phyloP scores from a whole-genome alignment of 2,329 filamentous ascomycete species.

The Talaromyces sp. region DNA sequence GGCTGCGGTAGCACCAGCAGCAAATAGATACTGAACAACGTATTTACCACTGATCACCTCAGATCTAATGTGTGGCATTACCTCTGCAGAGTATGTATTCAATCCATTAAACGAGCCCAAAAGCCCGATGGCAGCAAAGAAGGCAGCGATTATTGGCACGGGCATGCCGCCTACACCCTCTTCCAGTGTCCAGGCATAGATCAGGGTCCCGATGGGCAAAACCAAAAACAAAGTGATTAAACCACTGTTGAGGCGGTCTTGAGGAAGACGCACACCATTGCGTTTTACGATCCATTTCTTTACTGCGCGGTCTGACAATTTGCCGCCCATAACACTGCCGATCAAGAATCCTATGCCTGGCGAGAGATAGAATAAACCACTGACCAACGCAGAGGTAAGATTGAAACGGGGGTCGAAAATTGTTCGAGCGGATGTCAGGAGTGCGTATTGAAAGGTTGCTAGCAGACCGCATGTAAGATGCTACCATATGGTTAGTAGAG shows the following conservation, averaged over 20 bases:
- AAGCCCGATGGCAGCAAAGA: constrained; percentile 71
- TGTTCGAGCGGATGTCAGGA: constrained; percentile 70
- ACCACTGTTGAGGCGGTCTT: constrained; percentile 67
- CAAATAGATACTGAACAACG: constrained; percentile 74
- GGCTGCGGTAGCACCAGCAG: constrained; percentile 68
- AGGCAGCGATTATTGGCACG: constrained; percentile 69
- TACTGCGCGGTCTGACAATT: constrained; percentile 68
- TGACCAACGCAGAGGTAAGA: constrained; percentile 66
- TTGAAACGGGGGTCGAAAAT: constrained; percentile 74
- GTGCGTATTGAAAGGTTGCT: constrained; percentile 73
- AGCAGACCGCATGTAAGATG: constrained; percentile 49
- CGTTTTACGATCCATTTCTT: constrained; percentile 63
- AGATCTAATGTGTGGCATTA: constrained; percentile 55
- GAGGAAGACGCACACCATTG: constrained; percentile 63
- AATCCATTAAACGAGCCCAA: constrained; percentile 73
- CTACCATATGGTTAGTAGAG: constrained; percentile 18
- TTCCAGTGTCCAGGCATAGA: constrained; percentile 69
- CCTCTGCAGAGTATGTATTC: constrained; percentile 65
- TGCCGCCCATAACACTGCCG: constrained; percentile 70
- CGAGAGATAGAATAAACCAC: constrained; percentile 73
- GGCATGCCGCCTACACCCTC: constrained; percentile 57
- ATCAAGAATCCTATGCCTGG: constrained; percentile 70
- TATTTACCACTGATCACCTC: constrained; percentile 83
- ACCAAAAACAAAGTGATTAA: constrained; percentile 60
- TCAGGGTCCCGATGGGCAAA: constrained; percentile 64